Evolutionary conservation across 345 rosid genomes (phyloP).

Genomic region (Lenwebbia sp.): DNA sequence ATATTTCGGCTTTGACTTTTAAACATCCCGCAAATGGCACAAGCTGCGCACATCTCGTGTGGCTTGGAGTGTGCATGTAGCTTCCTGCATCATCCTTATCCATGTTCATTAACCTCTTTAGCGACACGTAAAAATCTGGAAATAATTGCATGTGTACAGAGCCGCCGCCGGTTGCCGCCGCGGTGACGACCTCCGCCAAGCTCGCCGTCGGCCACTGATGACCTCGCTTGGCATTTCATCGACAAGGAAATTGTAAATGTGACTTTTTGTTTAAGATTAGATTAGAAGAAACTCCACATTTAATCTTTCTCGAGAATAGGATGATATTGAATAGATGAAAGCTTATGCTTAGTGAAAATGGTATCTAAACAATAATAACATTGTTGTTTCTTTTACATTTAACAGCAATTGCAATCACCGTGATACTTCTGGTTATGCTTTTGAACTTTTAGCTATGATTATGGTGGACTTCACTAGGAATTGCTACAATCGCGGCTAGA

Average conservation of each 20-base stretch:
- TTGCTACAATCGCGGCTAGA: fast-evolving
- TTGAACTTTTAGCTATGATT: background rate
- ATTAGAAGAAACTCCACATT: background rate
- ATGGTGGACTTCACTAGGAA: background rate
- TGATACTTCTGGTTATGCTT: background rate
- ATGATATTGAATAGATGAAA: background rate
- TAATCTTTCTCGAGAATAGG: background rate
- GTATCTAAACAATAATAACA: background rate
- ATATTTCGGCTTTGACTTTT: too few species aligned
- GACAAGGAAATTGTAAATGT: background rate
- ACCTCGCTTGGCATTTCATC: background rate
- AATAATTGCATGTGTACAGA: background rate
- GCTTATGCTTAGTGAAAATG: background rate
- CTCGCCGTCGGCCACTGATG: background rate
- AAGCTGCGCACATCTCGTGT: too few species aligned
- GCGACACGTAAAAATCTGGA: background rate
- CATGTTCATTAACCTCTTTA: background rate
- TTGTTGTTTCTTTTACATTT: background rate
- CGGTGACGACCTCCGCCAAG: too few species aligned
- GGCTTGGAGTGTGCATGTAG: too few species aligned
- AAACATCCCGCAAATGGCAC: too few species aligned
- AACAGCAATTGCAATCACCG: background rate
- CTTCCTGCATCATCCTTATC: background rate
- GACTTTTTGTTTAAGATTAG: background rate
- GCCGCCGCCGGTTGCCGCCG: too few species aligned